Base-by-base conservation (phyloP, 352 stramenopile genomes). In the Pythium aristosporum region DNA sequence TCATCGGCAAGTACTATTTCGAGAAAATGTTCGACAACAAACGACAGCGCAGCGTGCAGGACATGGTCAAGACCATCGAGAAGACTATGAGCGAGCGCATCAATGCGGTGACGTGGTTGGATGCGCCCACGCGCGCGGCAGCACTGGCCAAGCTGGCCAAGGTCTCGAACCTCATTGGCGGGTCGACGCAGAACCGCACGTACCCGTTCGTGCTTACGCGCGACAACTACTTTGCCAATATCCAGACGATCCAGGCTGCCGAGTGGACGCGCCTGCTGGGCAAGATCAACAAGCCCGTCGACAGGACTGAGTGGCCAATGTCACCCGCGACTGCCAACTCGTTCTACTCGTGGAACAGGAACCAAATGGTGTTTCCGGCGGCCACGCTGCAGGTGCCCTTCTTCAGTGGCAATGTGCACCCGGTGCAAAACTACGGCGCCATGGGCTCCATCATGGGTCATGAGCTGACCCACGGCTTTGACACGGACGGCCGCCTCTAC, bases 381-480 rank as follows among this genome's bases (percentile, higher is more conserved):
- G 94, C 88, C 8, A 97, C 98, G 54, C 75, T 98, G 18, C 93
- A 98, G 72, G 74, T 77, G 43, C 94, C 92, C 10, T 97, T 98
- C 61, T 98, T 97, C 69, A 80, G 96, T 42, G 76, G 72, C 52
- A 76, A 76, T 32, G 77, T 69, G 18, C 78, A 96, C 62, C 76
- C 88, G 51, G 88, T 90, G 11, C 85, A 96, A 34, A 97, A 97
- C 63, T 98, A 95, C 69, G 94, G 92, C 10, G 78, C 85, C 1
- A 96, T 98, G 62, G 92, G 92, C 30, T 87, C 91, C 28, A 85
- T 98, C 36, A 89, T 97, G 10, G 95, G 91, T 0, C 95, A 98
- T 68, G 95, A 98, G 72, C 96, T 98, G 69, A 97, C 89, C 13
- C 95, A 98, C 63, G 95, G 92, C 2, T 98, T 98, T 63, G 95